These are phyloP conservation scores for Plasmodium cynomolgi DNA, from an alignment of 169 alveolate genomes.

Conservation along the genomic window DNA sequence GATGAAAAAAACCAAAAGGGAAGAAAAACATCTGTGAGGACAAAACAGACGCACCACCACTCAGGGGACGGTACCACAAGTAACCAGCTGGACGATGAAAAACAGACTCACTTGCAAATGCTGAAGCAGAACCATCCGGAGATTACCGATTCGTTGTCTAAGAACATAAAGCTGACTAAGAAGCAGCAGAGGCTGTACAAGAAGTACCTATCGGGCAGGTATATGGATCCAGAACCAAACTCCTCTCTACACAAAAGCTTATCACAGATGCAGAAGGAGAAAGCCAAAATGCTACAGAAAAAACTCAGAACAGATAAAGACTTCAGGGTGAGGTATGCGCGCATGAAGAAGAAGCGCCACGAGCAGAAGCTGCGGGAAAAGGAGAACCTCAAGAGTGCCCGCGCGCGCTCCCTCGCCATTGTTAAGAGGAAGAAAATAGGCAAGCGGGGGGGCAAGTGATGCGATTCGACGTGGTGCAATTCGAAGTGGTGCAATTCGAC, in stretches of 20 bases:
- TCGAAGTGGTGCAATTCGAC: too few relatives aligned
- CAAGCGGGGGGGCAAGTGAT: not conserved
- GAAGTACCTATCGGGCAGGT: slow-evolving; percentile 56
- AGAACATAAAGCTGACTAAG: slow-evolving; percentile 73
- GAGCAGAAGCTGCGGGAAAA: slow-evolving; percentile 3
- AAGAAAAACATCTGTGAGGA: not conserved
- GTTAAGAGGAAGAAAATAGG: slow-evolving; percentile 12
- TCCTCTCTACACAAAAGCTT: not conserved
- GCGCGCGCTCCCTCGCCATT: slow-evolving; percentile 35
- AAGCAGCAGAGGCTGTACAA: slow-evolving; percentile 75
- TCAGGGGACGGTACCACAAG: not conserved
- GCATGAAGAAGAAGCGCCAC: slow-evolving; percentile 26
- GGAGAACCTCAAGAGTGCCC: slow-evolving; percentile 50
- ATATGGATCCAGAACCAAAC: not conserved
- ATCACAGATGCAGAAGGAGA: slow-evolving; percentile 1
- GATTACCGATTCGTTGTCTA: slow-evolving; percentile 76
- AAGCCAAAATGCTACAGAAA: slow-evolving; percentile 26
- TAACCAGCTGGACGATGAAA: not conserved
- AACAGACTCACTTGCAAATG: not conserved
- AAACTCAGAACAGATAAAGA: slow-evolving; percentile 44
- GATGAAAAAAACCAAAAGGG: slow-evolving; percentile 19
- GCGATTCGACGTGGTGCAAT: not conserved
- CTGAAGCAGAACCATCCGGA: slow-evolving; percentile 71
- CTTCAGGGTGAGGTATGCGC: slow-evolving; percentile 11
- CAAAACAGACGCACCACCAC: not conserved